Conservation (phyloP, 2,329 filamentous ascomycete species). For the Thelonectria rubi region DNA sequence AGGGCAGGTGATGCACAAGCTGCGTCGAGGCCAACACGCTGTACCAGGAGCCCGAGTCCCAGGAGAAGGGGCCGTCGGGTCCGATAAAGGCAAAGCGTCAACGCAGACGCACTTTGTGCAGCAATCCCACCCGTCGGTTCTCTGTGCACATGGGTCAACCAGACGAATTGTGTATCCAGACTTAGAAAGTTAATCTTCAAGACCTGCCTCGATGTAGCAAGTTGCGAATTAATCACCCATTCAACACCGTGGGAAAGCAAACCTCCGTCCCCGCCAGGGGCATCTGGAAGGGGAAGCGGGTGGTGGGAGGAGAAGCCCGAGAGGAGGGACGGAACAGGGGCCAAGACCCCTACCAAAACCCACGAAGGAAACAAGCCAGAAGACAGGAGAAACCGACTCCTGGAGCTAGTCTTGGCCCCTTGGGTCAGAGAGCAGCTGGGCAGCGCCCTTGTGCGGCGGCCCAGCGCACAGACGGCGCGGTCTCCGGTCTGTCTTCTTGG, state of each 20-base stretch:
- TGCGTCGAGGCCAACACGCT: constrained; percentile 21
- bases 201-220: constrained; percentile 8
- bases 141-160: constrained; percentile 5
- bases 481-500: constrained; percentile 33
- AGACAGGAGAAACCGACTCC: constrained; percentile 34
- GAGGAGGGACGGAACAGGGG: constrained; percentile 8
- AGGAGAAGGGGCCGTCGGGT: constrained; percentile 19
- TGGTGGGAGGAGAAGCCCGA: constrained; percentile 5
- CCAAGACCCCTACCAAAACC: constrained; percentile 19
- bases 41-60: not conserved
- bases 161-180: not conserved
- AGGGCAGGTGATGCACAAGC: constrained; percentile 24
- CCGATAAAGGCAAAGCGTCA: not conserved
- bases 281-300: not conserved
- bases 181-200: constrained; percentile 2
- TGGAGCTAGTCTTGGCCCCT: constrained; percentile 20
- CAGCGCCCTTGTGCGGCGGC: constrained; percentile 30
- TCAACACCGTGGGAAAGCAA: not conserved
- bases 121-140: not conserved
- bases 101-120: not conserved
- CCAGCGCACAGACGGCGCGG: constrained; percentile 40
- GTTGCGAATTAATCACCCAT: not conserved
- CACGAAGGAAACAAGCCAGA: constrained; percentile 37
- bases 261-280: not conserved
- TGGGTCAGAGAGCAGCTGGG: constrained; percentile 18